Conservation (phyloP, 2,329 filamentous ascomycete species). For the Aureobasidium lini region DNA sequence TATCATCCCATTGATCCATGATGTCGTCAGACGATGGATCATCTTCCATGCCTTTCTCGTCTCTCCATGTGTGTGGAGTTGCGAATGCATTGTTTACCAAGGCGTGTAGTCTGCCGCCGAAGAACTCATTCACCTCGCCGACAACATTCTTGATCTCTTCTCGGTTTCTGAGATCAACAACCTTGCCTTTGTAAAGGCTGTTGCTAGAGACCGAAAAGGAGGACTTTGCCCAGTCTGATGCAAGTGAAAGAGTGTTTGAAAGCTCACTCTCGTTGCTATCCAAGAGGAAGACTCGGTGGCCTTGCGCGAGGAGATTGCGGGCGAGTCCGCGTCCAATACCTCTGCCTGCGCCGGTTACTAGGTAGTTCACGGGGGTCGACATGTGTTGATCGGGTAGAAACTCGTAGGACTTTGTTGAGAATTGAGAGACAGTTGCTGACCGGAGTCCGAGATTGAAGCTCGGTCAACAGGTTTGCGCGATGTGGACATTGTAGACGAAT, state of each 20-base stretch:
- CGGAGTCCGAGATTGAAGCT: background rate
- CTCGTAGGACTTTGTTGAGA: background rate
- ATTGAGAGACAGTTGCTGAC: background rate
- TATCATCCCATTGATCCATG: constrained; percentile 16
- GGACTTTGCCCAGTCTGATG: constrained; percentile 16
- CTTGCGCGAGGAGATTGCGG: constrained; percentile 28
- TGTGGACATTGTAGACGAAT: background rate
- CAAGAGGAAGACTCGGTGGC: constrained; percentile 34
- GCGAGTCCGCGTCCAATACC: constrained; percentile 33
- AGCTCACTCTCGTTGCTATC: constrained; percentile 34
- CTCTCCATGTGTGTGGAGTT: constrained; percentile 12
- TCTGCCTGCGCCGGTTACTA: constrained; percentile 32
- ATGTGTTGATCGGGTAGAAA: background rate
- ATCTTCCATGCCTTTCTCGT: constrained; percentile 14
- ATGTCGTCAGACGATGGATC: background rate
- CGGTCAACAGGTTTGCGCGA: too few relatives aligned
- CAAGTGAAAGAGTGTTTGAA: constrained; percentile 26
- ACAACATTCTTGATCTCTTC: constrained; percentile 27
- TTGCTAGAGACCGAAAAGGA: background rate
- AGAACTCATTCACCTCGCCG: constrained; percentile 26
- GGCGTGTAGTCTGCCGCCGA: constrained; percentile 32
- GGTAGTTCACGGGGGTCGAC: constrained; percentile 31
- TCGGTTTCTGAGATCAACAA: constrained; percentile 24
- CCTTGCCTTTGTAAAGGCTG: background rate
- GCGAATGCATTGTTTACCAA: constrained; percentile 36